Percentiles rank a stretch among this genome's conserved stretches.
These are phyloP conservation scores for Cyclotella kingstonii DNA, from an alignment of 108 stramenopile genomes.

Conservation along the genomic window DNA sequence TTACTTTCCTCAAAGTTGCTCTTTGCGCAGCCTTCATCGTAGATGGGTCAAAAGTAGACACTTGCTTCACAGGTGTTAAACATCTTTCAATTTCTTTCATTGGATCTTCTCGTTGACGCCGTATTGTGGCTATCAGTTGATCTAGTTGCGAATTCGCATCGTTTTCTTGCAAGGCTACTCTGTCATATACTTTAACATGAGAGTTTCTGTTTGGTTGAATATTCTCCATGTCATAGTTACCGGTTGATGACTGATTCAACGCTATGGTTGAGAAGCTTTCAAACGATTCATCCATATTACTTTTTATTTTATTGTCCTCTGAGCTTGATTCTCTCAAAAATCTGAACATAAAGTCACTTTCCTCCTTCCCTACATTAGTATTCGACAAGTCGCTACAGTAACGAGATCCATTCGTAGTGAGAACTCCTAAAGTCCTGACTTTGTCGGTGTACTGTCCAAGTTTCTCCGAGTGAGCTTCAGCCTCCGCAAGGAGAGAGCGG, in stretches of 20 bases:
- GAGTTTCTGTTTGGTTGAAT: neutral
- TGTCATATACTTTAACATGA: neutral
- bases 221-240: neutral
- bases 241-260: neutral
- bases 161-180: slow-evolving; percentile 6
- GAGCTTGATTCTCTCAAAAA: too few species aligned
- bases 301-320: neutral
- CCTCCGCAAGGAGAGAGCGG: slow-evolving; percentile 11
- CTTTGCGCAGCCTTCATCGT: slow-evolving; percentile 25
- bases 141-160: slow-evolving; percentile 14
- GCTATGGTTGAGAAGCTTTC: neutral
- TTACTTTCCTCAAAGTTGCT: slow-evolving; percentile 16
- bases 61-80: neutral
- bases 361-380: too few species aligned
- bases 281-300: neutral
- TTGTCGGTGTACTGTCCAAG: slow-evolving; percentile 20
- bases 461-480: slow-evolving; percentile 20
- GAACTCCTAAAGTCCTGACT: neutral
- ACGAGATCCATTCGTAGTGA: too few species aligned
- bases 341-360: too few species aligned
- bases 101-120: slow-evolving; percentile 9
- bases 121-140: slow-evolving; percentile 2
- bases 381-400: too few species aligned
- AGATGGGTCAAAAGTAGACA: slow-evolving; percentile 18
- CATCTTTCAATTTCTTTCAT: neutral